These are phyloP conservation scores for Aspergillus heteromorphus DNA, from an alignment of 495 filamentous ascomycete genomes.

Conservation along the genomic window DNA sequence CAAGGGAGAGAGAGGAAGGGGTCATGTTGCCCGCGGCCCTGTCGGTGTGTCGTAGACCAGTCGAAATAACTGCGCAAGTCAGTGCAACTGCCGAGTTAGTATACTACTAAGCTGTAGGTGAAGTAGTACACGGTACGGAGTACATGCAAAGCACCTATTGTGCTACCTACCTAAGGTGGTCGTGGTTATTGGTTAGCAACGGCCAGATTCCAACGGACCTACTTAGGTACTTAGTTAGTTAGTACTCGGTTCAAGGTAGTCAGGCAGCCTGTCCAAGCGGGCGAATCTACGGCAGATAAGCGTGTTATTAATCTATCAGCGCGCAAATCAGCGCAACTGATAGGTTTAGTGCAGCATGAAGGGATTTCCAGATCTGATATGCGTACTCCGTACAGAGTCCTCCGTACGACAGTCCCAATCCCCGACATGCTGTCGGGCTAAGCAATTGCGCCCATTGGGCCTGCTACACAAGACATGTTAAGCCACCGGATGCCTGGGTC, in stretches of 20 bases:
- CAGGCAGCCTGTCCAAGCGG: background rate
- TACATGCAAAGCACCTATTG: background rate
- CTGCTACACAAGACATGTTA: background rate
- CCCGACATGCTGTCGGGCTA: too few relatives aligned
- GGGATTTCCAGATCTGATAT: background rate
- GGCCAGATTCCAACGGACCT: background rate
- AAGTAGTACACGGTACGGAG: background rate
- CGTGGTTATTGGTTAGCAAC: background rate
- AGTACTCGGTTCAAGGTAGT: too few relatives aligned
- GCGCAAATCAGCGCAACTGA: background rate
- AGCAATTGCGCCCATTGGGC: background rate
- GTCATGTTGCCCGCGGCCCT: background rate
- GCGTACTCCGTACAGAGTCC: too few relatives aligned
- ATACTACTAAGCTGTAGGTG: background rate
- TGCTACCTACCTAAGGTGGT: background rate
- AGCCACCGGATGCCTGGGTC: too few relatives aligned
- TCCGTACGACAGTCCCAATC: too few relatives aligned
- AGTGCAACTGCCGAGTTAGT: background rate
- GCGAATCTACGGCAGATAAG: background rate
- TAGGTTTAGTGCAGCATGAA: too few relatives aligned
- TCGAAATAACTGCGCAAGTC: background rate
- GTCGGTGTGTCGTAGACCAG: background rate
- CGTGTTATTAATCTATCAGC: background rate
- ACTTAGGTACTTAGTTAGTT: too few relatives aligned
- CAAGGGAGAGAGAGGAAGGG: constrained; percentile 5